phyloP scores from a whole-genome alignment of 2,329 filamentous ascomycete species.

The Drechslerella coelobrocha region DNA sequence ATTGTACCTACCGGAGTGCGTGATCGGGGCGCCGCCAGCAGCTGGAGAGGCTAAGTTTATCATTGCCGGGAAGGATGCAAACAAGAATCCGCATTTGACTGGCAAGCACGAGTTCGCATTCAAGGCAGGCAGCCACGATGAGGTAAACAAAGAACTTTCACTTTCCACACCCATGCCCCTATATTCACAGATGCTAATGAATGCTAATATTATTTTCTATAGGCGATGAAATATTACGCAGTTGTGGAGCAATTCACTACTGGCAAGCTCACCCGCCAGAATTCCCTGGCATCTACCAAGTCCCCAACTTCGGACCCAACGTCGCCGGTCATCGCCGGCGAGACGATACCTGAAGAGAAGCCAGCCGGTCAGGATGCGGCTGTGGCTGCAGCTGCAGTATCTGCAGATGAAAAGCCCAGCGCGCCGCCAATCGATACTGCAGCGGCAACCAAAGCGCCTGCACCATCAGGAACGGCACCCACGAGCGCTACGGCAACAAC shows the following conservation, averaged over 20 bases:
- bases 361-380: conserved; percentile 22
- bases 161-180: no score
- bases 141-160: conserved; percentile 49
- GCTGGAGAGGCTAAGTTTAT: conserved; percentile 81
- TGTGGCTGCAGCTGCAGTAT: conserved; percentile 17
- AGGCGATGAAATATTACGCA: conserved; percentile 53
- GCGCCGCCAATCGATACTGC: conserved; percentile 41
- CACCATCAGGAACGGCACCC: conserved; percentile 8
- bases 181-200: not conserved
- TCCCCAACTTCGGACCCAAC: conserved; percentile 14
- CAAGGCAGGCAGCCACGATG: conserved; percentile 51
- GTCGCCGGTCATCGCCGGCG: conserved; percentile 11
- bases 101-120: conserved; percentile 54
- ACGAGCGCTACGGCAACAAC: conserved; percentile 7
- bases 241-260: conserved; percentile 51
- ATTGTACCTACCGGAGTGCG: conserved; percentile 89
- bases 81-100: conserved; percentile 64
- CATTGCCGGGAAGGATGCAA: conserved; percentile 91
- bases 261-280: conserved; percentile 47
- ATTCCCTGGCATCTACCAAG: conserved; percentile 19
- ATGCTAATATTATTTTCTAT: not conserved
- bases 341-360: conserved; percentile 38
- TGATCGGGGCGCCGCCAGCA: conserved; percentile 68
- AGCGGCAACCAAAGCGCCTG: conserved; percentile 13
- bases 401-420: conserved; percentile 27